Evolutionary conservation across 768 basidiomycete species (phyloP), one percentile per base, ranked within the genome.

Genomic region (Saitozyma sp.): DNA sequence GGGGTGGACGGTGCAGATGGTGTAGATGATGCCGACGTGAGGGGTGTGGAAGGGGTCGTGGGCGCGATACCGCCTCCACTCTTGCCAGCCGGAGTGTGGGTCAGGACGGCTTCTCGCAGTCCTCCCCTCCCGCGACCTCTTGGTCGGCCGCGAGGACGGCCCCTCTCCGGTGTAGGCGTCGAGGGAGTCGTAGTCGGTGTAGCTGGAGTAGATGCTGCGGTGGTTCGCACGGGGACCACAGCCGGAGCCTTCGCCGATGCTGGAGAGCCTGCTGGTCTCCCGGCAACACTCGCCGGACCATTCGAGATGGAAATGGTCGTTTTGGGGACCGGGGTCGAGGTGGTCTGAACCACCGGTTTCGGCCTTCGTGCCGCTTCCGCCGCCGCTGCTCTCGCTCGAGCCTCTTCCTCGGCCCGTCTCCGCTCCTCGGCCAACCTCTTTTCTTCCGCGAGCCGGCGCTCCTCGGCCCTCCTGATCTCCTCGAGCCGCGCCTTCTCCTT

Each of bases 101-200:
- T 56, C 29, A 51, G 46, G 20, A 45, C 42, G 19, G 61, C 37
- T 37, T 63, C 54, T 41, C 54, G 54, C 46, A 55, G 17, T 49
- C 69, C 66, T 3, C 59, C 65, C 56, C 66, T 42, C 46, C 65
- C 66, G 54, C 65, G 58, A 16, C 69, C 69, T 55, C 66, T 42
- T 7, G 65, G 65, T 58, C 69, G 37, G 4, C 69, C 66, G 11
- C 66, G 49, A 4, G 63, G 63, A 55, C 53, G 61, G 9, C 69
- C 69, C 38, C 69, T 16, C 13, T 57, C 14, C 42, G 9, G 37
- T 11, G 56, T 16, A 7, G 52, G 19, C 49, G 45, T 46, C 45
- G 14, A 13, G 14, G 57, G 46, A 9, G 57, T 58, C 13, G 16
- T n/a, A n/a, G n/a, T 20, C 20, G 57, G 57, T 49, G 57, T 58